Evolutionary conservation across 2,329 filamentous ascomycete genomes (phyloP).

Genomic region (Pezicula carpinea): DNA sequence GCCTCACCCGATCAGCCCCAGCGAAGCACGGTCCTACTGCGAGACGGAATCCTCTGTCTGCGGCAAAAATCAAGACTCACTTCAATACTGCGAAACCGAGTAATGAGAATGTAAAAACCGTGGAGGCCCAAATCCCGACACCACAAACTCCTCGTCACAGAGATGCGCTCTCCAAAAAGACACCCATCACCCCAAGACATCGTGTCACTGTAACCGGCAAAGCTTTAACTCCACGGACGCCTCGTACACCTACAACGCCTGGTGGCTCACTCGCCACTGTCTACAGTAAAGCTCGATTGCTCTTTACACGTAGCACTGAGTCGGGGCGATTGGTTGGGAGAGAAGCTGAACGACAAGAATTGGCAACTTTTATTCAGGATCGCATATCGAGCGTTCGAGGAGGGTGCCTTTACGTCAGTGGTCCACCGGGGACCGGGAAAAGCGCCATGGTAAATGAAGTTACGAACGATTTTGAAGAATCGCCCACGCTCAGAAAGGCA

Average conservation of each 20-base stretch:
- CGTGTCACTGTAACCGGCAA: slow-evolving; percentile 73
- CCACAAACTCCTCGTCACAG: slow-evolving; percentile 74
- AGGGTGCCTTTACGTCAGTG: slow-evolving; percentile 91
- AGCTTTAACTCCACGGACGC: slow-evolving; percentile 72
- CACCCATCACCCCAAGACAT: slow-evolving; percentile 77
- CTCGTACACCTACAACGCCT: slow-evolving; percentile 69
- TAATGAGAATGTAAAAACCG: slow-evolving; percentile 33
- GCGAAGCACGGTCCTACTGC: slow-evolving; percentile 42
- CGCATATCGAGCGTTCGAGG: slow-evolving; percentile 56
- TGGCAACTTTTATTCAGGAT: slow-evolving; percentile 64
- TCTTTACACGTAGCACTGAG: slow-evolving; percentile 64
- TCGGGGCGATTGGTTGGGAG: slow-evolving; percentile 28
- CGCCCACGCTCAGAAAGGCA: slow-evolving; percentile 55
- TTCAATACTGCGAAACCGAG: slow-evolving; percentile 30
- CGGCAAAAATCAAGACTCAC: slow-evolving; percentile 37
- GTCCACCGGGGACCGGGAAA: slow-evolving; percentile 93
- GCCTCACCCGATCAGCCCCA: slow-evolving; percentile 29
- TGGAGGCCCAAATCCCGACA: slow-evolving; percentile 47
- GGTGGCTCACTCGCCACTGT: slow-evolving; percentile 63
- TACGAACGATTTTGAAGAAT: slow-evolving; percentile 52
- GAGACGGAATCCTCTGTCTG: slow-evolving; percentile 36
- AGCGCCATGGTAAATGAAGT: slow-evolving; percentile 88
- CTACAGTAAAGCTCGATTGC: slow-evolving; percentile 80
- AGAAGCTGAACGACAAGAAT: slow-evolving; percentile 52
- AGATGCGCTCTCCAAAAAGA: slow-evolving; percentile 66